Conservation (phyloP, 306 rosid species). For the Nissolia schottii region DNA sequence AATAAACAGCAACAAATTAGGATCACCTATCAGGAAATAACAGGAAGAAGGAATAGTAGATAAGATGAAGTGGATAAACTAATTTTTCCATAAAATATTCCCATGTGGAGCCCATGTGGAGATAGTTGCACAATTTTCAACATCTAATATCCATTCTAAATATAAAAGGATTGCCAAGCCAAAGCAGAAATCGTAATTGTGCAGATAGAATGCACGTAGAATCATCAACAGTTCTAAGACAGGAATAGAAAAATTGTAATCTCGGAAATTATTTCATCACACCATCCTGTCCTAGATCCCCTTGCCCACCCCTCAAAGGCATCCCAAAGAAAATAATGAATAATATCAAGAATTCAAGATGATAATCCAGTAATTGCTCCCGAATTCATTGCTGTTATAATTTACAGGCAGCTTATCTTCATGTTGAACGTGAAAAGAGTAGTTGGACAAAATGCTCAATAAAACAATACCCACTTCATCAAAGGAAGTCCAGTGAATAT, state of each 20-base stretch:
- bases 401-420: neutral
- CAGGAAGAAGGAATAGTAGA: conserved; percentile 7
- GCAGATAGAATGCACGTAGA: neutral
- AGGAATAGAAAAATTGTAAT: neutral
- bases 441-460: neutral
- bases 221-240: neutral
- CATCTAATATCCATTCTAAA: conserved; percentile 4
- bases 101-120: neutral
- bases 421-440: neutral
- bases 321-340: neutral
- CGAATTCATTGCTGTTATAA: neutral
- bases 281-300: neutral
- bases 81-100: neutral
- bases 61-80: neutral
- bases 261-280: neutral
- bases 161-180: neutral
- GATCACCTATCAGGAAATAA: neutral
- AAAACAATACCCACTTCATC: neutral
- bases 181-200: conserved; percentile 16
- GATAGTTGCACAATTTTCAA: neutral
- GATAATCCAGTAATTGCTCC: neutral
- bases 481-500: conserved; percentile 1
- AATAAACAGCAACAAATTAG: neutral
- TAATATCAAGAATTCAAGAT: conserved; percentile 10
- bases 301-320: neutral